phyloP scores from a whole-genome alignment of 225 moss, liverwort and hornwort genomes.

The Thuidium tamariscinum region DNA sequence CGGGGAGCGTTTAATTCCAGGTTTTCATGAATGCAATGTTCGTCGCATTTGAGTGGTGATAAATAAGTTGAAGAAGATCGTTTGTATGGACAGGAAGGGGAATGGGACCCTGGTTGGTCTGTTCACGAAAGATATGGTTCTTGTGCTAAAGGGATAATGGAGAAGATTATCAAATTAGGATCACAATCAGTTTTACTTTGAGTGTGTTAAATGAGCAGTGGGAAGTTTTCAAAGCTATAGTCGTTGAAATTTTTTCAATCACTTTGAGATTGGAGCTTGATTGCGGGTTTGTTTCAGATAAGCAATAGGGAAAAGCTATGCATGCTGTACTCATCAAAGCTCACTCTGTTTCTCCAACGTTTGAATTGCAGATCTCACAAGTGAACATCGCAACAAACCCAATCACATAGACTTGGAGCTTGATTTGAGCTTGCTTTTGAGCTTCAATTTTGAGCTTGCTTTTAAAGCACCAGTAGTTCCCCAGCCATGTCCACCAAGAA shows the following conservation, averaged over 20 bases:
- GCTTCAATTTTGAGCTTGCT: neutral
- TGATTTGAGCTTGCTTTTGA: neutral
- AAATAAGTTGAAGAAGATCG: neutral
- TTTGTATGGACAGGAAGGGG: neutral
- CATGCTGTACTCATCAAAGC: neutral
- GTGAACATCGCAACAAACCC: neutral
- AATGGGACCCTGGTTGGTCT: neutral
- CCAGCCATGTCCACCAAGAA: neutral
- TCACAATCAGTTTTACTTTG: neutral
- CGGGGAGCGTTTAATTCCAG: neutral
- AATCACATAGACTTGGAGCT: neutral
- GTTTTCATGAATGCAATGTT: neutral
- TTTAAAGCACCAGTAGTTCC: neutral
- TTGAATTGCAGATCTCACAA: neutral
- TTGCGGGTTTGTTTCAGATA: neutral
- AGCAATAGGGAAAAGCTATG: neutral
- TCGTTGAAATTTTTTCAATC: neutral
- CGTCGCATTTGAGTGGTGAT: neutral
- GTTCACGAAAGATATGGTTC: neutral
- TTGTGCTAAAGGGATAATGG: too few relatives aligned
- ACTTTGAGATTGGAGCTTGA: neutral
- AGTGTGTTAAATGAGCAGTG: neutral
- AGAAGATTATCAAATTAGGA: neutral
- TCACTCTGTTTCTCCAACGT: neutral
- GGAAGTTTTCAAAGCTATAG: neutral